Evolutionary conservation across 23 red algal species (phyloP).

Genomic region (Gracilaria gracilis): DNA sequence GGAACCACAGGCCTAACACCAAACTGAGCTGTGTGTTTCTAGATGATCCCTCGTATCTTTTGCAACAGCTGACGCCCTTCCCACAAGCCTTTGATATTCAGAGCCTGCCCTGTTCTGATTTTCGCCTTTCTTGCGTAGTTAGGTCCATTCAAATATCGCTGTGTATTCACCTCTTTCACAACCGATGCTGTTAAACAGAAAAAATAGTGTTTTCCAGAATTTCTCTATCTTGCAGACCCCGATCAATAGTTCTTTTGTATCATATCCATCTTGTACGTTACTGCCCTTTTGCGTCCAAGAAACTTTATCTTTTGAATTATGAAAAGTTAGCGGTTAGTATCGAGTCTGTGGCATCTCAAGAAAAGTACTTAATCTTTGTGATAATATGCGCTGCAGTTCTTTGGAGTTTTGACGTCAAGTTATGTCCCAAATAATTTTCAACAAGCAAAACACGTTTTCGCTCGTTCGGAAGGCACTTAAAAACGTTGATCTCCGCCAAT

Average conservation of each 20-base stretch:
- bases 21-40: not conserved
- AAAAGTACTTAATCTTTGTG: not conserved
- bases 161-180: not conserved
- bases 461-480: not conserved
- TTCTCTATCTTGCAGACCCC: not conserved
- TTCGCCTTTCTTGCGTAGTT: no score
- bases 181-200: not conserved
- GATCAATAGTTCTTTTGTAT: not conserved
- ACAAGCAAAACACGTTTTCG: no score
- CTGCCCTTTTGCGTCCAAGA: not conserved
- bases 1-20: no score
- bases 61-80: no score
- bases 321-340: conserved; percentile 17
- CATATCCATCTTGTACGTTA: conserved; percentile 28
- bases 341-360: conserved; percentile 9
- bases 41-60: conserved; percentile 5
- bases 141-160: not conserved
- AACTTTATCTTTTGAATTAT: conserved; percentile 33
- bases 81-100: no score
- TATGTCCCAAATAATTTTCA: not conserved
- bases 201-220: conserved; percentile 16
- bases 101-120: no score
- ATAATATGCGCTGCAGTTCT: not conserved
- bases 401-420: not conserved
- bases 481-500: not conserved